Base-by-base conservation (phyloP, 1,284 basidiomycete genomes). In the Earliella scabrosa region DNA sequence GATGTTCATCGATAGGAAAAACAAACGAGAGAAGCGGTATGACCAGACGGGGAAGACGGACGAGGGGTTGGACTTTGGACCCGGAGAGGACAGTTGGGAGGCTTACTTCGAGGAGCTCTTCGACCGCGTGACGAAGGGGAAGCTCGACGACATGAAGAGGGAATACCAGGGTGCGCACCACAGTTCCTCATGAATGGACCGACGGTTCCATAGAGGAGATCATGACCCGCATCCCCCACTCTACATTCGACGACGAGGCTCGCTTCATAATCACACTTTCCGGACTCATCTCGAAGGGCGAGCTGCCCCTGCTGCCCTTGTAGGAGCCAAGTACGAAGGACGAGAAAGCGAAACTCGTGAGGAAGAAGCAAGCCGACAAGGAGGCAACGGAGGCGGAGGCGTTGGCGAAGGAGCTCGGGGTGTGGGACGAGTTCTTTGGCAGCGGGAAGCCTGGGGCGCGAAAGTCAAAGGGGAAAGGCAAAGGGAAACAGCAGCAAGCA, bases 341-440 rank as follows among this genome's bases (percentile, higher is more conserved):
- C 70, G 83, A 88, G 69, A 92, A 90, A 70, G 87, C 87, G 2
- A 85, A 82, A 59, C 79, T 88, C 57, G 82, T 86, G 23, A 82
- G 95, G 43, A 81, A 81, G 74, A 91, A 90, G 71, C 83, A 87
- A 65, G 83, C 87, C 1, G 80, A 85, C 60, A 87, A 86, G 69
- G 93, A 96, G 72, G 92, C 93, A 0, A 76, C 77, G 49, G 93
- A 97, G 67, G 95, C 95, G 1, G 95, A 97, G 70, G 78, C 84
- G 43, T 74, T 90, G 21, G 95, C 95, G 1, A 92, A 87, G 66
- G 93, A 95, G 64, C 75, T 98, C 16, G 95, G 94, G 11, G 91
- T 97, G 8, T 95, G 93, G 90, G 95, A 97, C 56, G 94, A 97
- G 70, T 96, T 98, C 67, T 97, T 92, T 68, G 95, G 93, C 1